Evolutionary conservation across 352 stramenopile genomes (phyloP).

Genomic region (Hyaloperonospora brassicae): DNA sequence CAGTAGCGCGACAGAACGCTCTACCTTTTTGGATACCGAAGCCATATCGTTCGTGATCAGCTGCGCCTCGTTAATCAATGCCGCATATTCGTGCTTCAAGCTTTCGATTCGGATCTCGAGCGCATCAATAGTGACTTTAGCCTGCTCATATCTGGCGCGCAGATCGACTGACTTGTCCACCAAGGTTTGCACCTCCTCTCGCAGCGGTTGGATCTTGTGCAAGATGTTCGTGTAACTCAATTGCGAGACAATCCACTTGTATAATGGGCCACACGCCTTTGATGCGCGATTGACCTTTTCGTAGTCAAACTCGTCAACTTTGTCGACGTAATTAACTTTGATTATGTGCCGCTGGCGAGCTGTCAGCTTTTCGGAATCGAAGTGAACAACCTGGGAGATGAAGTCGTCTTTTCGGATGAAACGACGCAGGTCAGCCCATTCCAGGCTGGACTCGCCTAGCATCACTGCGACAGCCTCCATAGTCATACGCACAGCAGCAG

Average conservation of each 20-base stretch:
- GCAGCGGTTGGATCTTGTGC: constrained; percentile 96
- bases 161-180: constrained; percentile 91
- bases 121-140: constrained; percentile 89
- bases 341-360: constrained; percentile 91
- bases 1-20: constrained; percentile 95
- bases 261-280: constrained; percentile 97
- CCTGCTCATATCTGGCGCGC: constrained; percentile 85
- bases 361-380: constrained; percentile 96
- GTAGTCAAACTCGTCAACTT: constrained; percentile 84
- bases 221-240: constrained; percentile 98
- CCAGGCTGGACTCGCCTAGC: constrained; percentile 93
- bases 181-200: constrained; percentile 97
- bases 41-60: constrained; percentile 98
- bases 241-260: constrained; percentile 98
- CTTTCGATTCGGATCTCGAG: constrained; percentile 94
- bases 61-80: constrained; percentile 96
- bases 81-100: constrained; percentile 99
- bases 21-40: constrained; percentile 94
- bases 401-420: constrained; percentile 97
- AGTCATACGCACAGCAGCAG: constrained; percentile 93
- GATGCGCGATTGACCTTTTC: constrained; percentile 90
- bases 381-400: constrained; percentile 98
- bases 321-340: constrained; percentile 93
- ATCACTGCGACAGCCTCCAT: constrained; percentile 97
- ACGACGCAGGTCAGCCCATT: constrained; percentile 97